Evolutionary conservation across 2,329 filamentous ascomycete genomes (phyloP), one percentile per base, ranked within the genome.

Genomic region (Penicillium sp.): DNA sequence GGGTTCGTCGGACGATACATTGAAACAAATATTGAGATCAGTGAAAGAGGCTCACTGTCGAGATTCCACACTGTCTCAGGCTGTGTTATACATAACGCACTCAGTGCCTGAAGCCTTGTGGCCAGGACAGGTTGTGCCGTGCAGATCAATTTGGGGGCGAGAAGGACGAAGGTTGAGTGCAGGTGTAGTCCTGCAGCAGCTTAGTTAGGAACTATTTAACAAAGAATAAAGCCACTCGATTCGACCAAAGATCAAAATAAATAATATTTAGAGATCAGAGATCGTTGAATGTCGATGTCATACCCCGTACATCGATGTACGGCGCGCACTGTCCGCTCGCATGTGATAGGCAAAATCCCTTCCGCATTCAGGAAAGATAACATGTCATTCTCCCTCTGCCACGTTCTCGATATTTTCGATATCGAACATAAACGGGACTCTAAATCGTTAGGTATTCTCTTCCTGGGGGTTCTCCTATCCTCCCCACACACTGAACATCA

Each of bases 41-140:
- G 54, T 70, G 21, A 54, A 73, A 42, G 61, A 64, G 17, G 55
- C 43, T 6, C 62, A 67, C n/a, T 53, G 51, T 29, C 51, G 59
- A 31, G 50, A 57, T 29, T 53, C 57, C 19, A 53, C 38, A 2
- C 44, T 62, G 19, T 56, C 62, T 15, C 73, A 78, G 60, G 62
- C 68, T 23, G 61, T 72, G 29, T 58, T 78, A 55, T 79, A 78
- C 61, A 74, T 70, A 6, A 64, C 72, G 6, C 63, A 69, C 45
- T 54, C 64, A 15, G 39, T 74, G 36, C 35, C 61, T 5, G 55
- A 61, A 27, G 57, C 59, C 6, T 48, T 53, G 21, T 72, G 69
- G 66, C 56, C 61, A 13, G 72, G 70, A 9, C 77, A 78, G 56
- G 62, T 78, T 39, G 62, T 80, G 25, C 78, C 78, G 10, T 79